Conservation (phyloP, 2,329 filamentous ascomycete genomes). For the Exophiala phaeomuriformis region DNA sequence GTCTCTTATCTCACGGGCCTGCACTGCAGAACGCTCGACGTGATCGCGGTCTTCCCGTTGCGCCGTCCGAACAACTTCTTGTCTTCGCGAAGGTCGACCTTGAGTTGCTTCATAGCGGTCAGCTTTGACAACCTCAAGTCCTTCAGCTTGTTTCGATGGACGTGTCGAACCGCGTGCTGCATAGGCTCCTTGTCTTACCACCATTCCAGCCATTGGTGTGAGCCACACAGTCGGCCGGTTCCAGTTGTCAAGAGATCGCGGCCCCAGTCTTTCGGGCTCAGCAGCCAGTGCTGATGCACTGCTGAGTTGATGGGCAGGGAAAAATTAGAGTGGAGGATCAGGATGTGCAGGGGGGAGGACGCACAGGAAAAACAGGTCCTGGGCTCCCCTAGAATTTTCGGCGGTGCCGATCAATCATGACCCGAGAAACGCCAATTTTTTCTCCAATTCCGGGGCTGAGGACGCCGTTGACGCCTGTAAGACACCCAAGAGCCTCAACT, state of each 20-base stretch:
- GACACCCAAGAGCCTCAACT: conserved; percentile 7
- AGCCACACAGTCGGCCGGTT: not conserved
- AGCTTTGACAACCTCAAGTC: not conserved
- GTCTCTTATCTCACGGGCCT: too few relatives aligned
- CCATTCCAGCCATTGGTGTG: not conserved
- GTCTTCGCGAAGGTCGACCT: not conserved
- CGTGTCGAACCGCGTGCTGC: not conserved
- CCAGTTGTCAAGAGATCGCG: not conserved
- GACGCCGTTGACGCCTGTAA: not conserved
- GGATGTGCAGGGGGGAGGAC: not conserved
- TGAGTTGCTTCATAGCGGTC: not conserved
- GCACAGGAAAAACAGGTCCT: not conserved
- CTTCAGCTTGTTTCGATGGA: not conserved
- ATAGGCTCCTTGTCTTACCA: not conserved
- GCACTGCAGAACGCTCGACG: not conserved
- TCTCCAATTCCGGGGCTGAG: not conserved
- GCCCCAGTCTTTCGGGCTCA: not conserved
- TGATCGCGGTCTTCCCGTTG: not conserved
- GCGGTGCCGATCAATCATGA: not conserved
- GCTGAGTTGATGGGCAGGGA: not conserved
- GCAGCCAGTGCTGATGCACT: not conserved
- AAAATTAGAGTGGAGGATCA: not conserved
- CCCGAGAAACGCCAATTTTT: not conserved
- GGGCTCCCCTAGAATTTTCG: not conserved
- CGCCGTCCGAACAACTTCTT: not conserved